Evolutionary conservation across 2,329 filamentous ascomycete species (phyloP), one percentile per base, ranked within the genome.

Genomic region (Macrophomina phaseolina): DNA sequence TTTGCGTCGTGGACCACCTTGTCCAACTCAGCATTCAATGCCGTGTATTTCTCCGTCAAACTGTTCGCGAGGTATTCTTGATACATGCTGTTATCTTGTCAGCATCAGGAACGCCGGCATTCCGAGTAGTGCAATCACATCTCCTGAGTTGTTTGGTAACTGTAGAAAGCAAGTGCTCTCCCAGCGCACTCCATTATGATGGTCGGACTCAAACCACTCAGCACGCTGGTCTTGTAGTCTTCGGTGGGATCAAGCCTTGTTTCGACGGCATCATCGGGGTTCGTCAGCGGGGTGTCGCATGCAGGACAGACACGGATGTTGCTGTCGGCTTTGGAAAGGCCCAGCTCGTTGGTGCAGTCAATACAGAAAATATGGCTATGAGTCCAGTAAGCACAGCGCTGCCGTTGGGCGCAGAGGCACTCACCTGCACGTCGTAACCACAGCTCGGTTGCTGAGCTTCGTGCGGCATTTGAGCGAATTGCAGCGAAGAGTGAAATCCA

Each of bases 361-460:
- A 89, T 78, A 75, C 94, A 97, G 79, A 97, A 96, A 49, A 96
- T 90, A 78, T 97, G 94, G 69, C 93, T 93, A 69, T 67, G 34
- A 45, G 34, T n/a, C 16, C 12, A 6, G 40, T 49, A 8, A 60
- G 51, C 32, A 49, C 2, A 9, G 73, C 48, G 73, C 70, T 46
- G 23, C 23, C 23, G 3, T 23, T 23, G 23, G 23, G 23, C 23
- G 23, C 23, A 48, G 18, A 32, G 51, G 23, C 23, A 23, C 64
- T 48, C 76, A 91, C 92, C 91, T 93, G 87, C 94, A 98, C 14
- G 91, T 95, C 4, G 94, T 97, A 40, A 97, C 92, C 1, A 97
- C 85, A 11, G 93, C 94, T 69, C 86, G 84, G 48, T 91, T 88
- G 40, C 82, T 84, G 40, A 97, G 84, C 70, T 89, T 86, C 48